Conservation (phyloP, 106 monocot species). For the Dioscorea zingiberensis region DNA sequence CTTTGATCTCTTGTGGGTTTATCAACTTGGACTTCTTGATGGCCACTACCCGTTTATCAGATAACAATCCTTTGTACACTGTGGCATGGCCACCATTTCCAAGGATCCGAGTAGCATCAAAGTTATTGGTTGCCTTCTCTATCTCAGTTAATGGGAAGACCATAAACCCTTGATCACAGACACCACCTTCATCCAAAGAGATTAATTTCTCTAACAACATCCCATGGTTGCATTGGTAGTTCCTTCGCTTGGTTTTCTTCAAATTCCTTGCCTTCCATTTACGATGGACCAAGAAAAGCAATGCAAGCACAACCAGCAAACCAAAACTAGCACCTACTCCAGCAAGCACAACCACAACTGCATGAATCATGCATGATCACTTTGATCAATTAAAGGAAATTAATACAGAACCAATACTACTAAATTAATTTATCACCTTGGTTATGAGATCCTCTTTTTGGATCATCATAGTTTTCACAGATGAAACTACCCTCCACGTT, state of each 20-base stretch:
- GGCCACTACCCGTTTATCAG: slow-evolving; percentile 21
- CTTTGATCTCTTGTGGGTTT: slow-evolving; percentile 25
- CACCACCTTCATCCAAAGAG: background rate
- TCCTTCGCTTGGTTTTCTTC: slow-evolving; percentile 7
- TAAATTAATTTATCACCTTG: too few species aligned
- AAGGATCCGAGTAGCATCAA: slow-evolving; percentile 16
- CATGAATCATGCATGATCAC: too few species aligned
- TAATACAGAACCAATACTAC: too few species aligned
- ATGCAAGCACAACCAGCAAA: background rate
- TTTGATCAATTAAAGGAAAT: background rate
- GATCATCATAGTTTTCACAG: too few species aligned
- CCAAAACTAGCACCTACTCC: too few species aligned
- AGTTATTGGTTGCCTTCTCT: slow-evolving; percentile 31
- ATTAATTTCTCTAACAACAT: slow-evolving; percentile 20
- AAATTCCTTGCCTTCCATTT: slow-evolving; percentile 14
- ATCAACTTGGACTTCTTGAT: slow-evolving; percentile 40
- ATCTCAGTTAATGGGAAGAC: slow-evolving; percentile 34
- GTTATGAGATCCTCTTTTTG: too few species aligned
- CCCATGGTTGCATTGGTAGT: slow-evolving; percentile 38
- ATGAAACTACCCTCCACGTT: slow-evolving; percentile 2
- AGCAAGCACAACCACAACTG: too few species aligned
- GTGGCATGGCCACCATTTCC: slow-evolving; percentile 42
- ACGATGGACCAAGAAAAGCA: slow-evolving; percentile 3
- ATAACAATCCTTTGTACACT: slow-evolving; percentile 36
- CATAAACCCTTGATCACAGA: background rate